phyloP scores from a whole-genome alignment of 345 rosid species.

The Luvunga scandens region DNA sequence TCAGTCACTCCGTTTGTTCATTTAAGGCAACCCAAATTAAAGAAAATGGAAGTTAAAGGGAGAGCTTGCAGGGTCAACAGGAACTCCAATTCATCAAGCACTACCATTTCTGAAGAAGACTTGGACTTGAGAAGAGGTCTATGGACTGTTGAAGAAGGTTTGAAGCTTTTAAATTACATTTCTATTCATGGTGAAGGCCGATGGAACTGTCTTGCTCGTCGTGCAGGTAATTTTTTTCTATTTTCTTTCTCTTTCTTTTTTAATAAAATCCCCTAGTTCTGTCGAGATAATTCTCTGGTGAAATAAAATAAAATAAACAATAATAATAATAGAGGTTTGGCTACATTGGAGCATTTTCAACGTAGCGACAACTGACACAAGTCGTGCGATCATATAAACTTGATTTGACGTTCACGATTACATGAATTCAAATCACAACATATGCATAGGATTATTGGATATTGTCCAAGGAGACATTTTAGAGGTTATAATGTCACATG shows the following conservation, averaged over 20 bases:
- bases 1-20: conserved; percentile 31
- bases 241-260: neutral
- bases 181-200: conserved; percentile 82
- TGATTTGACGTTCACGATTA: no score
- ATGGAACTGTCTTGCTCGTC: conserved; percentile 84
- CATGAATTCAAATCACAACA: no score
- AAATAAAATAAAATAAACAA: no score
- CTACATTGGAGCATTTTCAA: no score
- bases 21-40: conserved; percentile 6
- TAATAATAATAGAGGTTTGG: neutral
- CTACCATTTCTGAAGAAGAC: conserved; percentile 47
- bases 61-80: no score
- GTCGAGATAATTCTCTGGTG: no score
- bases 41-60: conserved; percentile 44
- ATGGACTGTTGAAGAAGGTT: conserved; percentile 90
- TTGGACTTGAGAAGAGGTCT: conserved; percentile 75
- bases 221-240: conserved; percentile 53
- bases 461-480: no score
- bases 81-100: neutral
- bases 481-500: no score
- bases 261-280: no score
- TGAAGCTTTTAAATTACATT: conserved; percentile 77
- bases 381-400: no score
- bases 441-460: no score
- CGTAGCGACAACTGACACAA: no score